Evolutionary conservation across 2,329 filamentous ascomycete genomes (phyloP), one percentile per base, ranked within the genome.

Genomic region (Microsporum canis): DNA sequence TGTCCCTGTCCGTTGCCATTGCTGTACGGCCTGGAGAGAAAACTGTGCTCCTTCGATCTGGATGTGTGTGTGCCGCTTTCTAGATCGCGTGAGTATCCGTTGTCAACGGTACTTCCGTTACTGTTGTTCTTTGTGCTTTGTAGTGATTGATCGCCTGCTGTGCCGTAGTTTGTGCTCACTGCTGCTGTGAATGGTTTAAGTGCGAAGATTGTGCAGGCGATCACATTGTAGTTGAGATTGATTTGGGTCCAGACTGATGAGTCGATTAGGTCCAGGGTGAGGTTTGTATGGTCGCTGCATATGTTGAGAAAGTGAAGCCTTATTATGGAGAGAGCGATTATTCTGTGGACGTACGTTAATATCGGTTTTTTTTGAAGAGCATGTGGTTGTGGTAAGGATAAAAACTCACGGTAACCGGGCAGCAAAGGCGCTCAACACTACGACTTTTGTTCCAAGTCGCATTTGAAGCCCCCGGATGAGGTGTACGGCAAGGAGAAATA

Each of bases 181-280:
- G 71, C 71, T 6, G 67, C 68, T 66, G 75, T 71, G 60, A 75
- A 75, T 0, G 72, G 70, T 0, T 71, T 68, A 1, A 75, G 67
- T 58, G 68, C 72, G 63, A 74, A 74, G 5, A 72, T 66, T 8
- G 72, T 73, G 65, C 72, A 74, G 12, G 72, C 70, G 31, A 73
- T 67, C 5, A 75, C 68, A 57, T 71, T 67, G 59, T 72, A 75
- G 63, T 71, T 64, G 7, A 75, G 64, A 62, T 74, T 67, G 29
- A 69, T 70, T 63, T 75, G 73, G 29, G 70, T 67, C 72, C 72
- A 75, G 57, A 73, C 66, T 5, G 70, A 68, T 38, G 74, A 68
- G 43, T 66, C 61, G 57, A 73, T 67, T 23, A 69, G 69, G 17
- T 70, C 66, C 53, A 74, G 68, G 17, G 71, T 71, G n/a, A 72